Evolutionary conservation across 2,329 filamentous ascomycete genomes (phyloP), one percentile per base, ranked within the genome.

Genomic region (Colletotrichum sp.): DNA sequence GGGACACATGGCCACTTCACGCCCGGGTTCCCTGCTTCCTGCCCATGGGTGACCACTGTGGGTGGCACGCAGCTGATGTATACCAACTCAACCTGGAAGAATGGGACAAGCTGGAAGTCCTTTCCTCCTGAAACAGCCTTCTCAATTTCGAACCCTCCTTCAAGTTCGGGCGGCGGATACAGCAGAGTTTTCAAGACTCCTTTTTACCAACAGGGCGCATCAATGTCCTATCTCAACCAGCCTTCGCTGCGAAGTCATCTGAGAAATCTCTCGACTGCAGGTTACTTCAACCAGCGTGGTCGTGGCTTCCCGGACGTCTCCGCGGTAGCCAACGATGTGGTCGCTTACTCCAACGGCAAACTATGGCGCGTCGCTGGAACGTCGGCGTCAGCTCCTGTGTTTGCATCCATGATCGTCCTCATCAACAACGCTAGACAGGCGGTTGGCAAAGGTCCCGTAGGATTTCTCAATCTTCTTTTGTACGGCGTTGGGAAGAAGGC

Each of bases 281-380:
- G 59, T 1, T 80, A 83, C 34, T 85, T 84, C 79, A 84, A 84
- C 72, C 77, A 77, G 21, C 83, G 77, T 1, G 84, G 85, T 12
- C 81, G 85, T 34, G 85, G 81, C 8, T 85, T 85, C 72, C 85
- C 85, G 2, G 85, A 87, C 74, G 79, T 87, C 7, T 80, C 82
- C 8, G 83, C 83, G 3, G 85, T 92, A 69, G 85, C 90, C 3
- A 88, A 88, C 21, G 90, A 93, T 81, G 90, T 90, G 64, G 57
- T 57, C 26, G 65, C 75, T 9, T 68, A 71, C 65, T 44, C 34
- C 34, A 34, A 34, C 39, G 34, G 32, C 60, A 52, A 52, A 18
- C 34, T 66, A 30, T n/a, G 28, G 21, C 16, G 12, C n/a, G 26
- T 26, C 6, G 12, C 28, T 8, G 63, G 28, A 18, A 66, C 63